phyloP scores from a whole-genome alignment of 2,329 filamentous ascomycete species.

The Diaporthe batatas region DNA sequence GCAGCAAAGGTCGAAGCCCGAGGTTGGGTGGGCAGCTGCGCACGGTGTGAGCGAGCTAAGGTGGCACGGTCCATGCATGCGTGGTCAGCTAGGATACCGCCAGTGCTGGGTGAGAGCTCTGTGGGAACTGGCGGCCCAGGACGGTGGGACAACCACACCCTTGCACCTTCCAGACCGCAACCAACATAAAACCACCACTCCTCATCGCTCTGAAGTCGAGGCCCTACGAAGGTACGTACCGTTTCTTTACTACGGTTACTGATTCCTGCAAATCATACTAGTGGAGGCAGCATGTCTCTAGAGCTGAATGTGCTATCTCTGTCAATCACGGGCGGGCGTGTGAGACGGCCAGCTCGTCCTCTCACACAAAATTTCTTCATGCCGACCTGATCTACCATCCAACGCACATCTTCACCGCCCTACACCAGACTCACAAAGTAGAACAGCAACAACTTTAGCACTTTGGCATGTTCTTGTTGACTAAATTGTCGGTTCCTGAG shows the following conservation, averaged over 20 bases:
- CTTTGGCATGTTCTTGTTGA: background rate
- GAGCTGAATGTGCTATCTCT: background rate
- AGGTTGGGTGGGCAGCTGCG: too few species aligned
- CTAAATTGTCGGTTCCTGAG: background rate
- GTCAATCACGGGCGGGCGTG: background rate
- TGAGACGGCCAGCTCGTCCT: background rate
- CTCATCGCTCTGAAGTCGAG: background rate
- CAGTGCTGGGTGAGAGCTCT: background rate
- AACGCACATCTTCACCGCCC: background rate
- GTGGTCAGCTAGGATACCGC: background rate
- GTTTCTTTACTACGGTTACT: background rate
- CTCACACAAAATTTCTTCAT: slow-evolving; percentile 20
- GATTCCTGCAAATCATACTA: background rate
- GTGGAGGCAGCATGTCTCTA: background rate
- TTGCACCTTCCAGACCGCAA: slow-evolving; percentile 8
- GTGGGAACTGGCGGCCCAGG: background rate
- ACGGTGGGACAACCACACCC: background rate
- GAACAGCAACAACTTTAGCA: background rate
- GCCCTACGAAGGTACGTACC: slow-evolving; percentile 25
- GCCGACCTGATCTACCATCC: background rate
- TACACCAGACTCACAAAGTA: too few species aligned
- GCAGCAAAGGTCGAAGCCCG: background rate
- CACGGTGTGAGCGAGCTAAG: background rate
- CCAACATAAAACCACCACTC: background rate
- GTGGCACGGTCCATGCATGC: slow-evolving; percentile 15